Percentiles rank a stretch among this genome's conserved stretches.
Conservation (phyloP, 768 basidiomycete species). For the Leccinum olivaceopallidum region DNA sequence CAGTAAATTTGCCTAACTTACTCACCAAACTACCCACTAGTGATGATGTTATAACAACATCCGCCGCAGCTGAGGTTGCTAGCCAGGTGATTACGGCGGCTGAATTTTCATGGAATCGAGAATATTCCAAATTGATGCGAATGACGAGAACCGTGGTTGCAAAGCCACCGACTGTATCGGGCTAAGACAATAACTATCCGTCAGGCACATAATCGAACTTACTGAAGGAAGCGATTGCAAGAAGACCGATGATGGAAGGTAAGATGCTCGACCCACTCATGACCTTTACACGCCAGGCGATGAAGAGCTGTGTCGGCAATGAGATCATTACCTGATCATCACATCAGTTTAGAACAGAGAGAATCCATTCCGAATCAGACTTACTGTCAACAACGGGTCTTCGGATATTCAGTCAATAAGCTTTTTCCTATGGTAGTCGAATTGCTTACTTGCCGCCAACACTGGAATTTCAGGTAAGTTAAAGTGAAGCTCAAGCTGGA, state of each 20-base stretch:
- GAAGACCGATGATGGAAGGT: slow-evolving; percentile 26
- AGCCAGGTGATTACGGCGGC: slow-evolving; percentile 43
- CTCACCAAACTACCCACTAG: slow-evolving; percentile 45
- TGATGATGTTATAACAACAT: slow-evolving; percentile 42
- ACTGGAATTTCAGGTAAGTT: slow-evolving; percentile 12
- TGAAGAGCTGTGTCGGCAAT: slow-evolving; percentile 46
- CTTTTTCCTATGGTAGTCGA: neutral
- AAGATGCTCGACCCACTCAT: slow-evolving; percentile 32
- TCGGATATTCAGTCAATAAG: neutral
- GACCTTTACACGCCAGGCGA: slow-evolving; percentile 43
- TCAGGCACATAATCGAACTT: neutral
- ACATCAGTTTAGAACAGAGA: neutral
- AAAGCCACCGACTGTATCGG: slow-evolving; percentile 34
- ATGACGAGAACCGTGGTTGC: slow-evolving; percentile 34
- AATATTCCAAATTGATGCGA: slow-evolving; percentile 32
- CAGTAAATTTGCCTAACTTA: neutral
- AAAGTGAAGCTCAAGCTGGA: slow-evolving; percentile 21
- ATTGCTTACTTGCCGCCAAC: slow-evolving; percentile 12
- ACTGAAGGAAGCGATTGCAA: slow-evolving; percentile 13
- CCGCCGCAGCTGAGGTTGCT: slow-evolving; percentile 39
- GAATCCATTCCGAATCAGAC: neutral
- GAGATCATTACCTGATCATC: slow-evolving; percentile 43
- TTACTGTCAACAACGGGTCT: slow-evolving; percentile 50
- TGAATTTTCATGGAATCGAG: slow-evolving; percentile 35
- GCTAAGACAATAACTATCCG: neutral